These are phyloP conservation scores for Chlorella sp. DNA, from an alignment of 139 green algal species.

Conservation along the genomic window DNA sequence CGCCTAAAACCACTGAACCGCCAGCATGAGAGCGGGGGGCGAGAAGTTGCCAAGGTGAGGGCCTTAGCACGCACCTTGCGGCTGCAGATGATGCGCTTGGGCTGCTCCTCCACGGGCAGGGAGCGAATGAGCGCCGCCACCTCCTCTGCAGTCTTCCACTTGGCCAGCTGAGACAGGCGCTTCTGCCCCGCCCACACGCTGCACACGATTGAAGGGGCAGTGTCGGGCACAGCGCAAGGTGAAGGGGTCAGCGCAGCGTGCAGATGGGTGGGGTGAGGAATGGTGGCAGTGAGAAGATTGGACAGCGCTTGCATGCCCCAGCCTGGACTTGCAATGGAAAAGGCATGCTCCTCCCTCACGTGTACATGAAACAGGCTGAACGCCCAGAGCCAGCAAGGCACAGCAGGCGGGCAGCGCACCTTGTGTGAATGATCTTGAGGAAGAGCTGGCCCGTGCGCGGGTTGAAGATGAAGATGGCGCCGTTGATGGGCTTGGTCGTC, in stretches of 20 bases:
- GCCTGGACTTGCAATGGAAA: too few relatives aligned
- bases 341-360: not conserved
- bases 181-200: slow-evolving; percentile 99
- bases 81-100: slow-evolving; percentile 99
- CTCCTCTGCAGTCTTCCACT: slow-evolving; percentile 99
- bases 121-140: slow-evolving; percentile 94
- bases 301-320: too few relatives aligned
- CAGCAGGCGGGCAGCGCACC: not conserved
- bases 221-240: too few relatives aligned
- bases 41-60: not conserved
- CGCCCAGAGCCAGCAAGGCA: not conserved
- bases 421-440: slow-evolving; percentile 99
- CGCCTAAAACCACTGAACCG: too few relatives aligned
- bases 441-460: slow-evolving; percentile 97
- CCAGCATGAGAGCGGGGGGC: too few relatives aligned
- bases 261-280: not conserved
- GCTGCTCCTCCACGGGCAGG: slow-evolving; percentile 99
- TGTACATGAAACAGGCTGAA: not conserved
- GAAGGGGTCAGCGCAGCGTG: too few relatives aligned
- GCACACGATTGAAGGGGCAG: not conserved
- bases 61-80: slow-evolving; percentile 70
- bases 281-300: not conserved
- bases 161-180: slow-evolving; percentile 96
- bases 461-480: slow-evolving; percentile 99
- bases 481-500: slow-evolving; percentile 70